phyloP scores from a whole-genome alignment of 257 asterid genomes.

The Solanum bulbocastanum region DNA sequence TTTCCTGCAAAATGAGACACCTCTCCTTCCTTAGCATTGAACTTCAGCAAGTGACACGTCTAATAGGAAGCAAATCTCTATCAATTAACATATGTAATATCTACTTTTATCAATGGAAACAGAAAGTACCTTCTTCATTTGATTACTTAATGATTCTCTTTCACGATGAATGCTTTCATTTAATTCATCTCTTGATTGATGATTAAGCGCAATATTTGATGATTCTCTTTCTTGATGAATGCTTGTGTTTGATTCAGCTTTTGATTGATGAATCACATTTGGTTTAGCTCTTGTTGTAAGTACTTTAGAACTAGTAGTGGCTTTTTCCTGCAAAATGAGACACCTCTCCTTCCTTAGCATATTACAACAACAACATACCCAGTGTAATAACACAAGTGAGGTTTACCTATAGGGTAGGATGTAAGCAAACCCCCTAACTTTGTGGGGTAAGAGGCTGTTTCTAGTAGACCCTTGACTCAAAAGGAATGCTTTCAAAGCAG shows the following conservation, averaged over 20 bases:
- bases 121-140: constrained; percentile 34
- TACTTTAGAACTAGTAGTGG: constrained; percentile 18
- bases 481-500: not conserved
- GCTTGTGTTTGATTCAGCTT: not conserved
- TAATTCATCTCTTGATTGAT: constrained; percentile 1
- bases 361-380: not conserved
- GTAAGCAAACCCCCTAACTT: not conserved
- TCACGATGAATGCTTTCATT: constrained; percentile 14
- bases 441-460: not conserved
- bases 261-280: constrained; percentile 4
- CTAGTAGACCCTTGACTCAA: not conserved
- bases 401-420: not conserved
- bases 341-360: not conserved
- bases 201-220: constrained; percentile 1
- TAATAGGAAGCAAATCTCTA: not conserved
- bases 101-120: not conserved
- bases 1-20: constrained; percentile 32
- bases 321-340: constrained; percentile 35
- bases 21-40: not conserved
- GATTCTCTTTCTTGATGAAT: constrained; percentile 3
- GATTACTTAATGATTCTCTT: constrained; percentile 12
- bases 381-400: not conserved
- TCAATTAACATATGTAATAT: too few relatives aligned
- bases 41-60: not conserved
- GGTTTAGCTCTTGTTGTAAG: constrained; percentile 17